Conservation (phyloP, 1,284 basidiomycete species). For the Austroboletus rostrupii region DNA sequence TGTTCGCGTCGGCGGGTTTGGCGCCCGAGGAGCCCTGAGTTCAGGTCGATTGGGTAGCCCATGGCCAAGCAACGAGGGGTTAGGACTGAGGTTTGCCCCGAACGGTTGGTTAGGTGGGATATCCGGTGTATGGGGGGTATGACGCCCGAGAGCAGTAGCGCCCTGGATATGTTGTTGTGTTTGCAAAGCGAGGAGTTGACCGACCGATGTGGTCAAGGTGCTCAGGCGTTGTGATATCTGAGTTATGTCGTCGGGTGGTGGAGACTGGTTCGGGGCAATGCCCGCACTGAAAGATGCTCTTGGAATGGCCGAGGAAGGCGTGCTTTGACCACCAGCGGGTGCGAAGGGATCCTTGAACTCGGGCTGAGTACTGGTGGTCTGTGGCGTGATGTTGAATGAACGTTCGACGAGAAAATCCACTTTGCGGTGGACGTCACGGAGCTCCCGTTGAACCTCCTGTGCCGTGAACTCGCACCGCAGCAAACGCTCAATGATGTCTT, state of each 20-base stretch:
- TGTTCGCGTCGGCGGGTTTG: conserved; percentile 69
- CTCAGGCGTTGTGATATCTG: conserved; percentile 78
- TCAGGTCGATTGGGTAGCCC: conserved; percentile 61
- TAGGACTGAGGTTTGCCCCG: conserved; percentile 34
- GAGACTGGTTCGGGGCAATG: conserved; percentile 64
- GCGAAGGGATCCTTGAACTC: conserved; percentile 81
- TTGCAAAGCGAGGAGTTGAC: conserved; percentile 75
- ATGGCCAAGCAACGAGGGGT: conserved; percentile 46
- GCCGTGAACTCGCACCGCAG: conserved; percentile 66
- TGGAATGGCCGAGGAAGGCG: conserved; percentile 40
- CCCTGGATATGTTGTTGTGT: conserved; percentile 63
- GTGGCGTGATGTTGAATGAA: conserved; percentile 35
- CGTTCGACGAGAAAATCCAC: conserved; percentile 74
- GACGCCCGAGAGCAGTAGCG: conserved; percentile 40
- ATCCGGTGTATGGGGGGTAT: conserved; percentile 45
- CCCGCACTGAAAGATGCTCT: conserved; percentile 58
- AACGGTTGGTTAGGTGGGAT: conserved; percentile 15
- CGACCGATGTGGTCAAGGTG: conserved; percentile 81
- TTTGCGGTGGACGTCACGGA: conserved; percentile 72
- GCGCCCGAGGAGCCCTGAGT: conserved; percentile 50
- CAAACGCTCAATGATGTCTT: conserved; percentile 74
- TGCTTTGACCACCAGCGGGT: conserved; percentile 32
- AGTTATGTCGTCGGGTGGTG: conserved; percentile 66
- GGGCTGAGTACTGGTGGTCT: conserved; percentile 40
- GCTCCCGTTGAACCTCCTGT: conserved; percentile 70